phyloP scores from a whole-genome alignment of 2,329 filamentous ascomycete species.

The Colletotrichum magnum region DNA sequence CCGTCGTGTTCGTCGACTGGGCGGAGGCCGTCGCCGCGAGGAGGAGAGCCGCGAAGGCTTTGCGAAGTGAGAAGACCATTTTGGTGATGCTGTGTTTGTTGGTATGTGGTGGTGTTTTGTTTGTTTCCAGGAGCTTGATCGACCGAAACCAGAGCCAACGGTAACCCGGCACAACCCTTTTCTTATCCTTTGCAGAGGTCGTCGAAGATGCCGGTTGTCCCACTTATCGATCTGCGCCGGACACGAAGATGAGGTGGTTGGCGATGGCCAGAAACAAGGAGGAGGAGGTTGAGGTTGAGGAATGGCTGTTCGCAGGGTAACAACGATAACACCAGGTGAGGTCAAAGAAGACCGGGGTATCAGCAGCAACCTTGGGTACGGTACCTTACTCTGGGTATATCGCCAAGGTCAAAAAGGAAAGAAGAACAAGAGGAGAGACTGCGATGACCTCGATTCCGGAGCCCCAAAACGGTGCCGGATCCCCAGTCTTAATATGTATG shows the following conservation, averaged over 20 bases:
- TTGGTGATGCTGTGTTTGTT: constrained; percentile 29
- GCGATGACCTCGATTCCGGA: constrained; percentile 28
- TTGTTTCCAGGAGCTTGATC: background rate
- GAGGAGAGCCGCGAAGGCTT: constrained; percentile 45
- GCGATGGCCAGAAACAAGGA: constrained; percentile 17
- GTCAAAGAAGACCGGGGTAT: constrained; percentile 16
- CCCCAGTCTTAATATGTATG: constrained; percentile 38
- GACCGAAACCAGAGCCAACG: background rate
- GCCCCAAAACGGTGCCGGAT: constrained; percentile 28
- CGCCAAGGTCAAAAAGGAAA: constrained; percentile 1
- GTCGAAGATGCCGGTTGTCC: background rate
- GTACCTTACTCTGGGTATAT: background rate
- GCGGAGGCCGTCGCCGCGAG: constrained; percentile 44
- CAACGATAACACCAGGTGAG: constrained; percentile 22
- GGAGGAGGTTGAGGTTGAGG: constrained; percentile 25
- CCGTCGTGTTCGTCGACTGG: constrained; percentile 53
- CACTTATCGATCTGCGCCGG: constrained; percentile 2
- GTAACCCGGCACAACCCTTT: background rate
- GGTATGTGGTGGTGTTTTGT: background rate
- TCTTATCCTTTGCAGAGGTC: background rate
- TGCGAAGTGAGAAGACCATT: constrained; percentile 48
- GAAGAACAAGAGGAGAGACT: constrained; percentile 14
- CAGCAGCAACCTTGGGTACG: background rate
- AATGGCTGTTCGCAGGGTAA: constrained; percentile 31
- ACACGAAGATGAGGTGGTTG: constrained; percentile 29